Evolutionary conservation across 2,329 filamentous ascomycete genomes (phyloP), one percentile per base, ranked within the genome.

Genomic region (Thyridium curvatum): DNA sequence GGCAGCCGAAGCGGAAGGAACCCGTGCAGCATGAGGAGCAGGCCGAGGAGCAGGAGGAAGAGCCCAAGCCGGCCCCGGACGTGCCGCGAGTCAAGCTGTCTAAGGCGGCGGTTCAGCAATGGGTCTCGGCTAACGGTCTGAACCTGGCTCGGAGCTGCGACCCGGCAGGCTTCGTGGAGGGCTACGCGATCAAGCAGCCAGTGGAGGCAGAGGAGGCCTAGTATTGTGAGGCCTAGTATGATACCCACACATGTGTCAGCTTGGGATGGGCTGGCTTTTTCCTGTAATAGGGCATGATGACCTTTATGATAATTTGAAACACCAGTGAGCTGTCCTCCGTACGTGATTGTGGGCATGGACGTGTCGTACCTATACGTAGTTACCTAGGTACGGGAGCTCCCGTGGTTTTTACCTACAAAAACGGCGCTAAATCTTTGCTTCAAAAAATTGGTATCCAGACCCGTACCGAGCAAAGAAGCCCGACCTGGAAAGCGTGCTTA

Each of bases 91-190:
- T 81, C 21, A 64, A 60, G 18, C 53, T 82, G 41, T 71, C 74
- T 42, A 76, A 72, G 55, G 62, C 67, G 28, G 69, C 65, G 3
- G 65, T 94, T 6, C 69, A 79, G 50, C 71, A 71, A 31, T 94
- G 86, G 79, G 77, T 83, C 10, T 66, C 71, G 35, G 64, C 61
- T 40, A 73, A 88, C 51, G 65, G 67, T 33, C 75, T 90, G 41
- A 72, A 71, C 37, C 55, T 91, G 37, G 72, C 77, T 38, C 74
- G 72, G 51, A 72, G 81, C 1, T 86, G 93, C 38, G 82, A 86
- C 58, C 74, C 82, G 5, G 73, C 80, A 1, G 88, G 86, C 1
- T 95, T 95, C 49, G 61, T 83, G 7, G 77, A 82, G 45, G 74
- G 78, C 38, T 85, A 84, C 58, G 77, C 77, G 12, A 61, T 72